Conservation (phyloP, 108 stramenopile genomes). For the Cyclotella baltica region DNA sequence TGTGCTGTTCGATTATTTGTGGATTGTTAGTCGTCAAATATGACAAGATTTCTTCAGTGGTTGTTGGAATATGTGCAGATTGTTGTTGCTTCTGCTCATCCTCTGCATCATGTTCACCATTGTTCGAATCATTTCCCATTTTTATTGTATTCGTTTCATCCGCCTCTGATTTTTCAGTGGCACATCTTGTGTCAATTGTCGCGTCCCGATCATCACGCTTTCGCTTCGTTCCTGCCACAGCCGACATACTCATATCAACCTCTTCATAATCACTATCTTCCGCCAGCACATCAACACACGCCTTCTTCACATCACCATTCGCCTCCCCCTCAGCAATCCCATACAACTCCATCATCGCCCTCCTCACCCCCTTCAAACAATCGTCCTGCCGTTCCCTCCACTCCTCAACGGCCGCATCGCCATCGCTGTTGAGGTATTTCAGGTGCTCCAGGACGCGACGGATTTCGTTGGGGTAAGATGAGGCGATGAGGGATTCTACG, state of each 20-base stretch:
- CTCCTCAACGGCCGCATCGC: constrained; percentile 15
- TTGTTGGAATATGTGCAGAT: constrained; percentile 53
- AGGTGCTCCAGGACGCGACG: constrained; percentile 76
- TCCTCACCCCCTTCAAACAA: constrained; percentile 31
- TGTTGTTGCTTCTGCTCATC: not conserved
- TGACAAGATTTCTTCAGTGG: constrained; percentile 61
- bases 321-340: not conserved
- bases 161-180: not conserved
- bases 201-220: not conserved
- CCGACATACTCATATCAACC: too few relatives aligned
- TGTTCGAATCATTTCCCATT: not conserved
- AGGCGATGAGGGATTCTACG: constrained; percentile 63
- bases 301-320: not conserved
- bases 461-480: constrained; percentile 71
- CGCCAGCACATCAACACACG: too few relatives aligned
- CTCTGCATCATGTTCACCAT: not conserved
- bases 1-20: constrained; percentile 11
- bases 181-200: not conserved
- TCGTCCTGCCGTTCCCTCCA: constrained; percentile 40
- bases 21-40: constrained; percentile 22
- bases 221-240: not conserved
- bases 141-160: not conserved
- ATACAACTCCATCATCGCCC: constrained; percentile 16
- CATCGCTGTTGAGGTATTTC: constrained; percentile 60
- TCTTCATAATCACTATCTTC: too few relatives aligned